Conservation (phyloP, 2,329 filamentous ascomycete species). For the Ophiostoma perfectum region DNA sequence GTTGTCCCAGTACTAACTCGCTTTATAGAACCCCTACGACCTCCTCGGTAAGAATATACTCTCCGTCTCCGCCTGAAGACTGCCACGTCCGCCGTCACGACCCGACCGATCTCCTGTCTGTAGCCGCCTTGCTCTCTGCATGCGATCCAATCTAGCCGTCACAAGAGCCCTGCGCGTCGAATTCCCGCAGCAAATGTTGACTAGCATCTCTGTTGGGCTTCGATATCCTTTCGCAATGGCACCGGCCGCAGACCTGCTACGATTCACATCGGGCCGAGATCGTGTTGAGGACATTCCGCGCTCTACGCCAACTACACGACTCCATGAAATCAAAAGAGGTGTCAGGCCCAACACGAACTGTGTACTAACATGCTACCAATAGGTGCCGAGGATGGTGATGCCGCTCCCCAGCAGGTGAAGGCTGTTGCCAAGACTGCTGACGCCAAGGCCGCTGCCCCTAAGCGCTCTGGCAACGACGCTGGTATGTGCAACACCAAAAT, state of each 20-base stretch:
- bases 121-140: not conserved
- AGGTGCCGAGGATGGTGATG: conserved; percentile 60
- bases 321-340: no score
- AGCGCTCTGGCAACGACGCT: conserved; percentile 69
- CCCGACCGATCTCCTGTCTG: not conserved
- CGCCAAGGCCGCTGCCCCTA: conserved; percentile 55
- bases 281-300: not conserved
- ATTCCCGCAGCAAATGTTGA: no score
- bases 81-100: not conserved
- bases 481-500: conserved; percentile 52
- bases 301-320: not conserved
- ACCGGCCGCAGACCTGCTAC: no score
- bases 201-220: no score
- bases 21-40: conserved; percentile 83
- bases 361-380: conserved; percentile 25
- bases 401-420: conserved; percentile 79
- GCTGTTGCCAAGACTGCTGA: conserved; percentile 72
- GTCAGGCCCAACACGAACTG: not conserved
- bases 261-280: not conserved
- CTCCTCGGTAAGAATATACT: conserved; percentile 73
- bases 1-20: not conserved
- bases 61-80: not conserved
- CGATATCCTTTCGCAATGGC: no score
- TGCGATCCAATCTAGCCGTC: not conserved
- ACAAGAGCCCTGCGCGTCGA: no score